Conservation (phyloP, 1,284 basidiomycete genomes). For the Tremellales sp. region DNA sequence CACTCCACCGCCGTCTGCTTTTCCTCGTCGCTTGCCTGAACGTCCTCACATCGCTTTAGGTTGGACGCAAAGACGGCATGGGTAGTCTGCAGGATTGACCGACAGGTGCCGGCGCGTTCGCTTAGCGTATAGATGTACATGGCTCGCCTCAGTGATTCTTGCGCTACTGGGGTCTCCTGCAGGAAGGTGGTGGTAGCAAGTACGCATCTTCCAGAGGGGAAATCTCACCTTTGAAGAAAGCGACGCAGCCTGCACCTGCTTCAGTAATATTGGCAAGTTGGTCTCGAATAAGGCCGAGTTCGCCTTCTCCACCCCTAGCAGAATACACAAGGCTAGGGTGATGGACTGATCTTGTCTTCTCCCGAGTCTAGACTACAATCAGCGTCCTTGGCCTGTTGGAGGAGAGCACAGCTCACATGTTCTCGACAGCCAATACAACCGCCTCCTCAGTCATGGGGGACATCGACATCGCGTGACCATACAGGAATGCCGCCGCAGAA, state of each 20-base stretch:
- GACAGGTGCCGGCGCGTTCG: slow-evolving; percentile 20
- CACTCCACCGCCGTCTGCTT: slow-evolving; percentile 25
- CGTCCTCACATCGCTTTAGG: slow-evolving; percentile 20
- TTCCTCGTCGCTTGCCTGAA: not conserved
- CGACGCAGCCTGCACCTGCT: slow-evolving; percentile 29
- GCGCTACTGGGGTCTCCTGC: slow-evolving; percentile 22
- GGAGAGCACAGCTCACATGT: slow-evolving; percentile 16
- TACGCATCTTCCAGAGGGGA: not conserved
- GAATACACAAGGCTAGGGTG: slow-evolving; percentile 23
- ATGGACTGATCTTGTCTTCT: slow-evolving; percentile 1
- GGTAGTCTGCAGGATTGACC: slow-evolving; percentile 26
- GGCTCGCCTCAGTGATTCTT: slow-evolving; percentile 25
- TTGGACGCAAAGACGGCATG: slow-evolving; percentile 27
- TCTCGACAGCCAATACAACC: slow-evolving; percentile 26
- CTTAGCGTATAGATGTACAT: slow-evolving; percentile 27
- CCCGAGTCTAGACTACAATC: slow-evolving; percentile 2
- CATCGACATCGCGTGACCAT: slow-evolving; percentile 38
- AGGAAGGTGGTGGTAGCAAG: not conserved
- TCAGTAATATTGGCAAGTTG: slow-evolving; percentile 23
- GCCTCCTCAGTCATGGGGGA: slow-evolving; percentile 25
- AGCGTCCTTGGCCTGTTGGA: not conserved
- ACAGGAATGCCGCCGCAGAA: slow-evolving; percentile 25
- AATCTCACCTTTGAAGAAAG: slow-evolving; percentile 18
- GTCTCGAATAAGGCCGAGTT: slow-evolving; percentile 23
- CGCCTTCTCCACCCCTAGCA: slow-evolving; percentile 30